Base-by-base conservation (phyloP, 2,329 filamentous ascomycete species). In the Neofusicoccum parvum region DNA sequence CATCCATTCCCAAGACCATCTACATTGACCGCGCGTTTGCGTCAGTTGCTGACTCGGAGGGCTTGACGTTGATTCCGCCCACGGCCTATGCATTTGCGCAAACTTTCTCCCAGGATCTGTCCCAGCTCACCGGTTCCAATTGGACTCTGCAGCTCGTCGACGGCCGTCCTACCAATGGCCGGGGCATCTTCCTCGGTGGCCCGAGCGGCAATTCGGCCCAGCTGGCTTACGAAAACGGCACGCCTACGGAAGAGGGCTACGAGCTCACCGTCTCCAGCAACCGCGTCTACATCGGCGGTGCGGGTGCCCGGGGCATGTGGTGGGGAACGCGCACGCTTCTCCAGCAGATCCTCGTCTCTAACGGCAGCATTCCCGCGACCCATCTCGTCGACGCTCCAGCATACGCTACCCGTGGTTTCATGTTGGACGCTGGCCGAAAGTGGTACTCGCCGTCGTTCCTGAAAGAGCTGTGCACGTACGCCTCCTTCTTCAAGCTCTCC, bases 51-150 rank as follows among this genome's bases (percentile, higher is more conserved):
- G 84, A 86, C 64, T 73, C 74, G 0, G 73, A 79, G 58, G 83
- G 83, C 0, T 70, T 85, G 34, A 85, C 82, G 0, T 75, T 85
- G 9, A 85, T 86, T 49, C 84, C 84, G 1, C 84, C 84, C 0
- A 80, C 79, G 0, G 81, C 80, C 1, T 68, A 74, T n/a, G 80
- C 84, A 3, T 86, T 86, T 48, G 83, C 83, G 1, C 70, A 75
- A 17, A 80, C 78, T 0, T 85, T 86, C 65, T 70, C 73, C 23
- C 69, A 78, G 3, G 84, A 86, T 67, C 73, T 86, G 1, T 70
- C 75, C 3, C 68, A 76, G 10, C 64, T 82, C 3, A 80, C 82
- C 1, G 77, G 79, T 17, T 68, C 69, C 6, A 71, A 76, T 3
- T 84, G 81, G 81, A 74, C 76, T 1, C 70, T 85, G 15, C 69